Evolutionary conservation across 2,329 filamentous ascomycete genomes (phyloP), one percentile per base, ranked within the genome.

Genomic region (Botrytis fabae): DNA sequence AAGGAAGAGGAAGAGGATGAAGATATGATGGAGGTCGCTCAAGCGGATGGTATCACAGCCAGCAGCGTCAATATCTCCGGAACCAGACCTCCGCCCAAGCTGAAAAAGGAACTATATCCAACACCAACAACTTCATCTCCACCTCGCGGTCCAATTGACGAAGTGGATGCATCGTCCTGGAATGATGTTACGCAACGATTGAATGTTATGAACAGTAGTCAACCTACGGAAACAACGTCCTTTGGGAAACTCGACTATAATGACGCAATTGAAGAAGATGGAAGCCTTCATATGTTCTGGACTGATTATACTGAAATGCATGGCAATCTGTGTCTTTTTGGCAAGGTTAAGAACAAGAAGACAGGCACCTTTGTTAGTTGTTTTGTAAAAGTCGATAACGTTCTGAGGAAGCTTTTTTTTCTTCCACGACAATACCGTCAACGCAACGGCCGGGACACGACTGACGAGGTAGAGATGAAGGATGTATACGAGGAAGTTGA

Each of bases 301-400:
- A 92, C 93, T 12, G 96, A 99, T 82, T 99, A 97, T 80, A 94
- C 92, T 0, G 96, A 99, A 81, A 86, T 97, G 80, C 94, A 95
- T 79, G 95, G 95, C 74, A 96, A 91, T 77, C 85, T 99, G 16
- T 98, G 94, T 81, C 87, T 99, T 18, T 98, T 99, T 80, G 96
- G 96, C 76, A 99, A 99, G 81, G 95, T 98, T 38, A 90, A 94
- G 78, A 94, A 98, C 84, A 97, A 95, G 82, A 92, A 90, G 78
- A 93, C 89, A 1, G 90, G 89, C 69, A 85, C 86, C 61, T 95
- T 93, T 80, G 92, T 94, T 74, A 99, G 96, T 83, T 97, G 94
- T 79, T 98, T 99, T 79, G 89, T 98, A 81, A 98, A 98, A 82
- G 86, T 99, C 32, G 95, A 99, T 85, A 98, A 98, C 77, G 93